Evolutionary conservation across 1,284 basidiomycete species (phyloP).

Genomic region (Vanrija sp.): DNA sequence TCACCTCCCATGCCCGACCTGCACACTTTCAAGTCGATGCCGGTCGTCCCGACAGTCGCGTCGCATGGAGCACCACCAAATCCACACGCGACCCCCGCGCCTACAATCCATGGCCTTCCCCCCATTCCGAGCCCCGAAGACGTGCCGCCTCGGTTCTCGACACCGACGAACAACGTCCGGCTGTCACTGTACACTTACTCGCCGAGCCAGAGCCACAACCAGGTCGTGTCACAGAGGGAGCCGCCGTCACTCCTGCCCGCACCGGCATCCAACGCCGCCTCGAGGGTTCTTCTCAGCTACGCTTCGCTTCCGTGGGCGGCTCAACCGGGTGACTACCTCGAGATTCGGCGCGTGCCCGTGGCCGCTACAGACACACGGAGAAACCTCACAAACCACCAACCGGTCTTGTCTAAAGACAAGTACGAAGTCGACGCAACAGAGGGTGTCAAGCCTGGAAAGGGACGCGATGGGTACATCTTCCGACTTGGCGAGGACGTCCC

Average conservation of each 20-base stretch:
- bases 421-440: slow-evolving; percentile 32
- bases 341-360: slow-evolving; percentile 30
- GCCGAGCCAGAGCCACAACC: slow-evolving; percentile 7
- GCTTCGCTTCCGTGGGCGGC: slow-evolving; percentile 36
- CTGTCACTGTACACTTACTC: slow-evolving; percentile 38
- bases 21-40: slow-evolving; percentile 19
- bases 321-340: slow-evolving; percentile 38
- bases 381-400: background rate
- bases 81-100: slow-evolving; percentile 1
- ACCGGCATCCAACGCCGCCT: slow-evolving; percentile 14
- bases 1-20: slow-evolving; percentile 6
- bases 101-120: no score
- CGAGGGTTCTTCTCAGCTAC: slow-evolving; percentile 30
- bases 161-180: slow-evolving; percentile 14
- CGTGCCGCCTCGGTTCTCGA: background rate
- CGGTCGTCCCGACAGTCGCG: background rate
- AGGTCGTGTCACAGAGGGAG: background rate
- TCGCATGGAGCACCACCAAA: background rate
- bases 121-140: no score
- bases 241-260: slow-evolving; percentile 1
- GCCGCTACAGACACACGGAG: background rate
- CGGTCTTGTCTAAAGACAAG: background rate
- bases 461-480: slow-evolving; percentile 42
- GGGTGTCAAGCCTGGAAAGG: slow-evolving; percentile 28
- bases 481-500: slow-evolving; percentile 35